These are phyloP conservation scores for Elasticomyces elasticus DNA, from an alignment of 495 filamentous ascomycete genomes.

Conservation along the genomic window DNA sequence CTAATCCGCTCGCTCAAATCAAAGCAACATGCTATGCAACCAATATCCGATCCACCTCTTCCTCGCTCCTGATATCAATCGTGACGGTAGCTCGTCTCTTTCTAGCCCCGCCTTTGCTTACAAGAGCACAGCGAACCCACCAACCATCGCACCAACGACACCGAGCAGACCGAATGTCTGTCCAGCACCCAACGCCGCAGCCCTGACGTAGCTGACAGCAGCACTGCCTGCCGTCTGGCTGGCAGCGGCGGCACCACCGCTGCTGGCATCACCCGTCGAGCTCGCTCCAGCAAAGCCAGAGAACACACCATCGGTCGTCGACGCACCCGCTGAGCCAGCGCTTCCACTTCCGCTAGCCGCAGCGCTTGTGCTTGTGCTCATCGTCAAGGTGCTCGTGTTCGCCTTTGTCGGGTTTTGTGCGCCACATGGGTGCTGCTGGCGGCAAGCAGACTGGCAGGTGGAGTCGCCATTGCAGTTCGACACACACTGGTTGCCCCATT, in stretches of 20 bases:
- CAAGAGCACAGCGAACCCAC: conserved; percentile 11
- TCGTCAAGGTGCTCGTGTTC: conserved; percentile 9
- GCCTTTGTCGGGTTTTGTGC: conserved; percentile 36
- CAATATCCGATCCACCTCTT: background rate
- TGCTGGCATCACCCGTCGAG: background rate
- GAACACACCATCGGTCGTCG: conserved; percentile 1
- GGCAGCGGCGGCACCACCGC: background rate
- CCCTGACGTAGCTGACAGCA: background rate
- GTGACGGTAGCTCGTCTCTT: background rate
- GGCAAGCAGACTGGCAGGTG: conserved; percentile 54
- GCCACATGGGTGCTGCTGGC: conserved; percentile 66
- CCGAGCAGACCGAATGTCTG: conserved; percentile 12
- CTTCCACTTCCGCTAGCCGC: background rate
- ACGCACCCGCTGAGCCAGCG: background rate
- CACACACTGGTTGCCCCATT: conserved; percentile 63
- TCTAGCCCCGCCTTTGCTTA: no score
- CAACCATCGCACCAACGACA: conserved; percentile 4
- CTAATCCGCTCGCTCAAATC: background rate
- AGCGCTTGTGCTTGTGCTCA: conserved; percentile 1
- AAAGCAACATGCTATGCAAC: background rate
- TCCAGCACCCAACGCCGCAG: conserved; percentile 9
- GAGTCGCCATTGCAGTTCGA: conserved; percentile 48
- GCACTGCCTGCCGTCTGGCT: background rate
- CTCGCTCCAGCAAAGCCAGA: conserved; percentile 9
- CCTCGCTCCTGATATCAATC: background rate